These are phyloP conservation scores for Tetracladium marchalianum DNA, from an alignment of 495 filamentous ascomycete species.

Conservation along the genomic window DNA sequence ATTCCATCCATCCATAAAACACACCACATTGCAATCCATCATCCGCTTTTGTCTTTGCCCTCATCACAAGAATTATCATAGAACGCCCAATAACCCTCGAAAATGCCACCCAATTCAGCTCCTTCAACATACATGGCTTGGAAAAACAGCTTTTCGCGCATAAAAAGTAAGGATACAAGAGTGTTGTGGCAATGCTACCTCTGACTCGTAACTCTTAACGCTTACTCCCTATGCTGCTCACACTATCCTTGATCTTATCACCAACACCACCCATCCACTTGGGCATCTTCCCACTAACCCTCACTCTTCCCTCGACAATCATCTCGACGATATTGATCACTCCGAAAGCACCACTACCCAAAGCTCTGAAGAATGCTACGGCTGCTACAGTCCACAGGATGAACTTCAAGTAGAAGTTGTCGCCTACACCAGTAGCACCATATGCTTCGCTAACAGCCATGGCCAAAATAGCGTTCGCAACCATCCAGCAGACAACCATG, in stretches of 20 bases:
- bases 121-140: no score
- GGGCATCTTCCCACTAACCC: conserved; percentile 42
- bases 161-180: no score
- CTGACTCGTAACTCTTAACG: conserved; percentile 12
- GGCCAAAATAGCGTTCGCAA: conserved; percentile 80
- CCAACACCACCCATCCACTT: conserved; percentile 37
- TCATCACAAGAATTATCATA: no score
- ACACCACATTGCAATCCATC: no score
- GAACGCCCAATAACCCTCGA: no score
- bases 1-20: no score
- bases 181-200: no score
- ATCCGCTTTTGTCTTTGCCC: no score
- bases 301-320: conserved; percentile 76
- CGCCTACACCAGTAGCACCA: conserved; percentile 50
- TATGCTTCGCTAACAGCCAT: conserved; percentile 94
- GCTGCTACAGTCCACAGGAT: conserved; percentile 88
- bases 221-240: conserved; percentile 32
- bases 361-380: conserved; percentile 71
- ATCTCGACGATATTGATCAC: conserved; percentile 74
- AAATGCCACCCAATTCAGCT: no score
- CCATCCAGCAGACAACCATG: conserved; percentile 96
- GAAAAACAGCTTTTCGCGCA: no score
- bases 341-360: conserved; percentile 74
- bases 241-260: conserved; percentile 28
- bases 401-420: conserved; percentile 86